These are phyloP conservation scores for Carpinus viminea DNA, from an alignment of 306 rosid species.

Conservation along the genomic window DNA sequence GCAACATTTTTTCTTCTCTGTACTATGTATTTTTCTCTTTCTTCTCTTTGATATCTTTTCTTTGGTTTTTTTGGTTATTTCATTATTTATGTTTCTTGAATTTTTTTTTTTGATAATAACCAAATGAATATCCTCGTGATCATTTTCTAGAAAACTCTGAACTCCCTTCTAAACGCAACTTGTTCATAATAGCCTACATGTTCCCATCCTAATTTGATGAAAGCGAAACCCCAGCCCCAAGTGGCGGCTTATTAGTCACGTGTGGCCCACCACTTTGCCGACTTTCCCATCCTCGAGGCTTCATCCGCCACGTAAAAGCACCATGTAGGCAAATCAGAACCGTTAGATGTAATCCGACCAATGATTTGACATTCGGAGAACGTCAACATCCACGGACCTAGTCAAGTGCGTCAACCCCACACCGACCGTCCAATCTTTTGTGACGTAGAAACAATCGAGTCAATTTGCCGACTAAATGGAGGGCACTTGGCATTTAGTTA, in stretches of 20 bases:
- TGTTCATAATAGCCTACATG: no score
- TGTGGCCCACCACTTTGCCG: not conserved
- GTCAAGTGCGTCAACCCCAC: conserved; percentile 17
- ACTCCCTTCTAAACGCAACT: no score
- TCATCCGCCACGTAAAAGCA: conserved; percentile 13
- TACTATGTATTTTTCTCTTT: no score
- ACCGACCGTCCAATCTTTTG: conserved; percentile 8
- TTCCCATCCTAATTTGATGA: not conserved
- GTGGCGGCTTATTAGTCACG: conserved; percentile 1
- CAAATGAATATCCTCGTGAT: no score
- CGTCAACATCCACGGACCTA: conserved; percentile 13
- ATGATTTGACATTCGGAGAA: conserved; percentile 9
- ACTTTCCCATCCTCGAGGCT: not conserved
- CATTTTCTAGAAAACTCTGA: no score
- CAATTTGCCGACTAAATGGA: no score
- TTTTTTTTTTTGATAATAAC: no score
- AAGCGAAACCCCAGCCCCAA: not conserved
- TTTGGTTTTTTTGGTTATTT: no score
- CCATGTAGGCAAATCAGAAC: not conserved
- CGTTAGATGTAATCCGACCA: not conserved
- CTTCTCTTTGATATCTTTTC: no score
- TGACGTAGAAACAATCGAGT: not conserved
- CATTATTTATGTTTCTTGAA: no score
- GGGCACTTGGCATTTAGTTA: no score
- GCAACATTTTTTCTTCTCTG: no score